phyloP scores from a whole-genome alignment of 805 yeast genomes.

The Saccharomycopsis selenospora region DNA sequence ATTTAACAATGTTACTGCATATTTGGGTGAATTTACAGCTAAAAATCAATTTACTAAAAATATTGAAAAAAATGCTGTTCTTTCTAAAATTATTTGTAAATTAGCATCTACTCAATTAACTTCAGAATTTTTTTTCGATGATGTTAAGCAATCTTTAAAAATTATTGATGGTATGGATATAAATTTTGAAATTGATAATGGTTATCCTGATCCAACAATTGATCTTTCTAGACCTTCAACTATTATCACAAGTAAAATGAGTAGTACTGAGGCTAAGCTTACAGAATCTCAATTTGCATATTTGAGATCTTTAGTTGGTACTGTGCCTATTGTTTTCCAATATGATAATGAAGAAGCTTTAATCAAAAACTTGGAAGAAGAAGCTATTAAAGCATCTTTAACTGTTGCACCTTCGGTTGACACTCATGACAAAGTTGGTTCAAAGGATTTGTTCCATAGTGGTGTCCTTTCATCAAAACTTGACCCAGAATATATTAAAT shows the following conservation, averaged over 20 bases:
- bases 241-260: slow-evolving; percentile 47
- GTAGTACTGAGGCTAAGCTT: slow-evolving; percentile 54
- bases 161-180: slow-evolving; percentile 63
- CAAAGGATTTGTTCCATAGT: slow-evolving; percentile 22
- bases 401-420: slow-evolving; percentile 31
- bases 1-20: slow-evolving; percentile 59
- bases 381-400: slow-evolving; percentile 58
- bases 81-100: slow-evolving; percentile 61
- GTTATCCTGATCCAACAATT: slow-evolving; percentile 26
- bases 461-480: not conserved
- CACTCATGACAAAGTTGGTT: slow-evolving; percentile 22
- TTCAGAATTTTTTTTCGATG: slow-evolving; percentile 49
- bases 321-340: slow-evolving; percentile 48
- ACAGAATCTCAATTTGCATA: slow-evolving; percentile 68
- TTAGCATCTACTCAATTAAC: slow-evolving; percentile 63
- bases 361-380: slow-evolving; percentile 49
- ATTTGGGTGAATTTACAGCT: slow-evolving; percentile 77
- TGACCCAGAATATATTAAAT: slow-evolving; percentile 25
- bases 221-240: slow-evolving; percentile 39
- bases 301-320: slow-evolving; percentile 46
- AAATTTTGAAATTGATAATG: slow-evolving; percentile 51
- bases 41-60: slow-evolving; percentile 46
- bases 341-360: slow-evolving; percentile 36
- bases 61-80: slow-evolving; percentile 22
- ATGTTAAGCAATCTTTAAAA: slow-evolving; percentile 45